phyloP scores from a whole-genome alignment of 2,329 filamentous ascomycete genomes.

The Alternaria hordeiaustralica region DNA sequence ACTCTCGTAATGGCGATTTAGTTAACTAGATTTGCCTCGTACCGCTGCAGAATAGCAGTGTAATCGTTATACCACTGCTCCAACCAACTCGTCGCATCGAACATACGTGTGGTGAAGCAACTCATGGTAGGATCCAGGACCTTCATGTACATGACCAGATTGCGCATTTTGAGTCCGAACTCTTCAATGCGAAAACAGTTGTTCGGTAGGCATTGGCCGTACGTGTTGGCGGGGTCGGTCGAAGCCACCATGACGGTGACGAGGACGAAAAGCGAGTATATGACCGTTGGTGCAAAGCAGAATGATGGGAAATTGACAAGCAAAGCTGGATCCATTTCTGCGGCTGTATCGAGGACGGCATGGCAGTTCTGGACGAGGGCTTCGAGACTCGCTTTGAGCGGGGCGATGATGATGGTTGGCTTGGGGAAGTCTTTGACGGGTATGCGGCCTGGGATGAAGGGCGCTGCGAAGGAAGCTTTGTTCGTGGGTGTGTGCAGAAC shows the following conservation, averaged over 20 bases:
- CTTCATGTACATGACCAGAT: constrained; percentile 19
- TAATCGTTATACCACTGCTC: constrained; percentile 37
- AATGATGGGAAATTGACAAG: constrained; percentile 32
- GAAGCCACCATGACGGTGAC: constrained; percentile 30
- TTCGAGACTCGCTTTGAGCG: constrained; percentile 23
- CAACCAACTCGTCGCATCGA: constrained; percentile 37
- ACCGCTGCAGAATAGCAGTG: constrained; percentile 27
- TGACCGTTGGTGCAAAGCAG: constrained; percentile 30
- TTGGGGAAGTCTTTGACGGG: constrained; percentile 35
- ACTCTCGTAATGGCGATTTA: neutral
- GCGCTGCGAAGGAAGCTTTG: constrained; percentile 32
- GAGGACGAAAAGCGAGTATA: constrained; percentile 34
- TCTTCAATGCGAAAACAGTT: constrained; percentile 29
- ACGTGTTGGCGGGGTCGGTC: constrained; percentile 32
- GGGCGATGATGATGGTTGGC: constrained; percentile 23
- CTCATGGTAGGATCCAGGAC: constrained; percentile 32
- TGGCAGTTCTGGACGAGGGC: constrained; percentile 31
- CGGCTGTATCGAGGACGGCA: constrained; percentile 26
- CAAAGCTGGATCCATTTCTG: constrained; percentile 31
- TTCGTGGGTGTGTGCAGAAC: constrained; percentile 37
- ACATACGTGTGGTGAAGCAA: constrained; percentile 33
- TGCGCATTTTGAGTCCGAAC: constrained; percentile 26
- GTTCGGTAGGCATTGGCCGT: constrained; percentile 26
- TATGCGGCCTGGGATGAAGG: constrained; percentile 34
- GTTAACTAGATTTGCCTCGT: constrained; percentile 23